Percentiles rank a stretch among this genome's conserved stretches.
These are phyloP conservation scores for Euphorbia peplus DNA, from an alignment of 345 rosid species.

Conservation along the genomic window DNA sequence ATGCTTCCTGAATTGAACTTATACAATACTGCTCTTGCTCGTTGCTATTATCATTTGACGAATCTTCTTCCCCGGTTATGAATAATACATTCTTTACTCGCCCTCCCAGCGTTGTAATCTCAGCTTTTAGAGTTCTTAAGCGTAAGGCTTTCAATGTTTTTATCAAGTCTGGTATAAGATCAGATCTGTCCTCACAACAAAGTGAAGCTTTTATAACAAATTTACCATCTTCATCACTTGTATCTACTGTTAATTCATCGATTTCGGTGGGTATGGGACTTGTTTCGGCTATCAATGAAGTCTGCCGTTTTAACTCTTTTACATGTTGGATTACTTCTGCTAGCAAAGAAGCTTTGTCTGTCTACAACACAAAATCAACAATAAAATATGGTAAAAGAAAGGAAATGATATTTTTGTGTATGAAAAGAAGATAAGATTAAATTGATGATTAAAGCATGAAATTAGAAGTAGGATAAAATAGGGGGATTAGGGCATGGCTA, in stretches of 20 bases:
- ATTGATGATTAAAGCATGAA: not conserved
- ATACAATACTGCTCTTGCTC: conserved; percentile 42
- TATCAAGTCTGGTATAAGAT: conserved; percentile 84
- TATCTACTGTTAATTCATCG: conserved; percentile 81
- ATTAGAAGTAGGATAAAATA: no score
- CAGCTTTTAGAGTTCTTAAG: conserved; percentile 81
- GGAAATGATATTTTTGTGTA: not conserved
- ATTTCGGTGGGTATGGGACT: conserved; percentile 78
- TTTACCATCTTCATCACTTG: conserved; percentile 75
- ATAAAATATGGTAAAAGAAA: not conserved
- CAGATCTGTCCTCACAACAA: conserved; percentile 91
- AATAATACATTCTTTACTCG: conserved; percentile 92
- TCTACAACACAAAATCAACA: conserved; percentile 32
- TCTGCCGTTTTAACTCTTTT: conserved; percentile 85
- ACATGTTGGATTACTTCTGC: conserved; percentile 98
- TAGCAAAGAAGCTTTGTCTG: conserved; percentile 94
- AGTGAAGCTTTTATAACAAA: conserved; percentile 84
- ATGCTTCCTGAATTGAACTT: conserved; percentile 83
- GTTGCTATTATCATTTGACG: conserved; percentile 20
- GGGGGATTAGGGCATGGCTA: conserved; percentile 24
- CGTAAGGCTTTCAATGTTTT: conserved; percentile 75
- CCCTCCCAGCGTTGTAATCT: conserved; percentile 88
- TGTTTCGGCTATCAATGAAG: conserved; percentile 72
- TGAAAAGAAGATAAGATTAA: conserved; percentile 2
- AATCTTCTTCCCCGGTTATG: conserved; percentile 75